A percentile compares a stretch with the other conserved stretches of the same genome.
Evolutionary conservation across 306 rosid genomes (phyloP).

Genomic region (Trifolium dubium): DNA sequence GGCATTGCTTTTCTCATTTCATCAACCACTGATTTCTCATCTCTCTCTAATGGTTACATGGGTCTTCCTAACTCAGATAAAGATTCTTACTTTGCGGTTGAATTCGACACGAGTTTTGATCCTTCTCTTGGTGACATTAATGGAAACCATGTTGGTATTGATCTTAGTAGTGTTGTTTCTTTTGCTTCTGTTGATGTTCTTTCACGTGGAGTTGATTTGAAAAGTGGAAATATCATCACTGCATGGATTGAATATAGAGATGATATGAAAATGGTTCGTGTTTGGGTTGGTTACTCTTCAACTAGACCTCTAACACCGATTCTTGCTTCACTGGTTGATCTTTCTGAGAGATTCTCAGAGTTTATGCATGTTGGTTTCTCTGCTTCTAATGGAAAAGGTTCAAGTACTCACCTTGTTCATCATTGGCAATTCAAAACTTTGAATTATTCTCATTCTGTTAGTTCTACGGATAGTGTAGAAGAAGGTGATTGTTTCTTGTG

Average conservation of each 20-base stretch:
- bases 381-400: constrained; percentile 75
- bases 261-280: constrained; percentile 58
- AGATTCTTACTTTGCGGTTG: constrained; percentile 72
- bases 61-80: constrained; percentile 58
- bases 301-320: constrained; percentile 59
- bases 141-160: constrained; percentile 67
- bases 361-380: constrained; percentile 84
- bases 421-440: constrained; percentile 71
- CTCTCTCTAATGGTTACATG: constrained; percentile 54
- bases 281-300: constrained; percentile 66
- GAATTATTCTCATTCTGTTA: constrained; percentile 41
- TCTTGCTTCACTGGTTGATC: constrained; percentile 65
- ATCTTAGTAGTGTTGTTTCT: constrained; percentile 51
- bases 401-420: constrained; percentile 56
- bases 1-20: constrained; percentile 75
- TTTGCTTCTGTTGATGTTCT: constrained; percentile 56
- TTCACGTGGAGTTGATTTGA: constrained; percentile 62
- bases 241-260: constrained; percentile 84
- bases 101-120: constrained; percentile 71
- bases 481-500: constrained; percentile 79
- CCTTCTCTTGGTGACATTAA: constrained; percentile 71
- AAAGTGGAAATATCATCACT: constrained; percentile 59
- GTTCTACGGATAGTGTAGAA: constrained; percentile 52
- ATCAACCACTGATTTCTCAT: constrained; percentile 47
- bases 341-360: constrained; percentile 60